These are phyloP conservation scores for Obelidium mucronatum DNA, from an alignment of 192 early-diverging fungal species.

Conservation along the genomic window DNA sequence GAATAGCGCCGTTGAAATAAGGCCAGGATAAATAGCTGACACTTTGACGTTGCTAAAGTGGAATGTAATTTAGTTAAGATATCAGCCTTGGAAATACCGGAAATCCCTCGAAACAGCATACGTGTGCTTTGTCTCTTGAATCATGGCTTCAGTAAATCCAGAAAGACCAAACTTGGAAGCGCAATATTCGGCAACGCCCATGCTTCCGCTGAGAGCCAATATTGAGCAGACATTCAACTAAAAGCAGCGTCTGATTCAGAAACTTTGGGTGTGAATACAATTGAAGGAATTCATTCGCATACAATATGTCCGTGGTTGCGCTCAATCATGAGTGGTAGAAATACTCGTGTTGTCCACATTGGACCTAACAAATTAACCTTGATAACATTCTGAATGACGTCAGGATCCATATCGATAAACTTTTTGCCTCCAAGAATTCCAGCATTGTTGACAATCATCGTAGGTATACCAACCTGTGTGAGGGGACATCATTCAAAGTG, in stretches of 20 bases:
- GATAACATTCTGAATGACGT: conserved; percentile 69
- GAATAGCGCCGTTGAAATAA: conserved; percentile 79
- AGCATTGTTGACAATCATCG: conserved; percentile 84
- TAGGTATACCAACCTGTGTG: conserved; percentile 71
- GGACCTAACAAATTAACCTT: conserved; percentile 78
- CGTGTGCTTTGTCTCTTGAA: conserved; percentile 71
- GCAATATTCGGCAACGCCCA: conserved; percentile 69
- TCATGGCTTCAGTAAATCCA: conserved; percentile 76
- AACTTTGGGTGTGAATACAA: conserved; percentile 34
- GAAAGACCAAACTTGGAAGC: conserved; percentile 81
- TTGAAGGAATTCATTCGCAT: conserved; percentile 24
- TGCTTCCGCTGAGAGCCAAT: conserved; percentile 21
- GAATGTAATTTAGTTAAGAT: background rate
- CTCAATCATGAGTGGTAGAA: conserved; percentile 79
- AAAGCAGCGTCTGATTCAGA: background rate
- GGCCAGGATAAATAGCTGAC: conserved; percentile 75
- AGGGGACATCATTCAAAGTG: no score
- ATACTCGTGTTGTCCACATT: conserved; percentile 76
- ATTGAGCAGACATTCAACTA: conserved; percentile 33
- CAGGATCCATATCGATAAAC: conserved; percentile 66
- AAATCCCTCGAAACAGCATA: no score
- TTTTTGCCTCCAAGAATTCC: conserved; percentile 73
- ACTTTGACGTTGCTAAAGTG: conserved; percentile 63
- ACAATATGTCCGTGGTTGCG: conserved; percentile 81
- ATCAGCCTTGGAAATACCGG: no score